A percentile compares a stretch with the other conserved stretches of the same genome.
Conservation (phyloP, 176 grass and related monocot species). For the Tillandsia fasciculata region DNA sequence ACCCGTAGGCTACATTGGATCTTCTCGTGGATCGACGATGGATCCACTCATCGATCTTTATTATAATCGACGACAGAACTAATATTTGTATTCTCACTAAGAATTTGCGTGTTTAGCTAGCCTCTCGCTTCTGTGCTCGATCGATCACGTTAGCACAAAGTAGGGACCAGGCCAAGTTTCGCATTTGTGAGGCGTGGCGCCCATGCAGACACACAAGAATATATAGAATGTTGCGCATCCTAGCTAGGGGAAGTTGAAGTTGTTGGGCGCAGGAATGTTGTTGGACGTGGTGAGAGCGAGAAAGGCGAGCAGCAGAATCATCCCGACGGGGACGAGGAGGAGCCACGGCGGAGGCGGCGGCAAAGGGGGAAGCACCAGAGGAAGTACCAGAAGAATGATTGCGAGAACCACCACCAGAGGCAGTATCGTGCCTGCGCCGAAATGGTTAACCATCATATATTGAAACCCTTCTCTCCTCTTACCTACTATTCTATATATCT, state of each 20-base stretch:
- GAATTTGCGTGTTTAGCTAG: too few species aligned
- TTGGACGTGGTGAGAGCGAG: not conserved
- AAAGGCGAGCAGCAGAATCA: slow-evolving; percentile 1
- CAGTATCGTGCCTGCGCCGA: not conserved
- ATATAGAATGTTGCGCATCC: not conserved
- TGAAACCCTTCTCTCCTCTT: not conserved
- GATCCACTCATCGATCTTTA: too few species aligned
- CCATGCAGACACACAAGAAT: too few species aligned
- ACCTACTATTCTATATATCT: not conserved
- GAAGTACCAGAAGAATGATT: not conserved
- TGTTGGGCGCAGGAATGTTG: not conserved
- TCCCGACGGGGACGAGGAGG: not conserved
- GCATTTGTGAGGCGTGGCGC: too few species aligned
- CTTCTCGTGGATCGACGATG: too few species aligned
- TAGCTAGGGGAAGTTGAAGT: not conserved
- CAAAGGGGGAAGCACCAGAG: not conserved
- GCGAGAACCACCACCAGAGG: not conserved
- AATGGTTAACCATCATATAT: not conserved
- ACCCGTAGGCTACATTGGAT: too few species aligned
- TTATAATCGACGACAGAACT: too few species aligned
- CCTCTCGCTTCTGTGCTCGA: too few species aligned
- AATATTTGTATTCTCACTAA: too few species aligned
- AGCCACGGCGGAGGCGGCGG: not conserved
- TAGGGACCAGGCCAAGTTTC: too few species aligned
- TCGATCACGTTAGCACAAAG: too few species aligned